Percentiles rank a stretch among this genome's conserved stretches.
phyloP scores from a whole-genome alignment of 129 eudicot genomes.

The Centrapalus pauciflorus region DNA sequence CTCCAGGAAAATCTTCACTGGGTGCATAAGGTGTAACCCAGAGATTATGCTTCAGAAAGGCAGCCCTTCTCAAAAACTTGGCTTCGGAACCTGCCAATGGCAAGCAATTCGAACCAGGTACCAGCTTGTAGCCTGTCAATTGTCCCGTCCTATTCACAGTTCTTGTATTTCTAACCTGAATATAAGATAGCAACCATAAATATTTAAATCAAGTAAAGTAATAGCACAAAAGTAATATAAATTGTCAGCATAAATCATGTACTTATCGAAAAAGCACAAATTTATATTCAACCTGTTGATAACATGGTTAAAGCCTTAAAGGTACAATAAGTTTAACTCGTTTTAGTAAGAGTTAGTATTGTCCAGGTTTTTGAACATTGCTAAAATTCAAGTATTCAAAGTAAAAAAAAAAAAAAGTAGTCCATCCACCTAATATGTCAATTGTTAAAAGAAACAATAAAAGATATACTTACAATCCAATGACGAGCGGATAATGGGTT shows the following conservation, averaged over 20 bases:
- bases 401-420: no score
- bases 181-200: neutral
- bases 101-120: slow-evolving; percentile 79
- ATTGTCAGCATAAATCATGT: neutral
- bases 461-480: neutral
- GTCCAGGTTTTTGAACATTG: no score
- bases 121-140: slow-evolving; percentile 85
- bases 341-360: no score
- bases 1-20: slow-evolving; percentile 59
- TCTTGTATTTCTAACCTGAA: slow-evolving; percentile 77
- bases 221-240: neutral
- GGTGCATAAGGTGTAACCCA: slow-evolving; percentile 61
- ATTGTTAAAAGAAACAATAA: neutral
- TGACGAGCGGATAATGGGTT: no score
- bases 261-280: no score
- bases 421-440: no score
- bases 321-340: no score
- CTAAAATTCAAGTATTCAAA: no score
- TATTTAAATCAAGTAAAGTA: neutral
- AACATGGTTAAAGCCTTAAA: no score
- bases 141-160: slow-evolving; percentile 90
- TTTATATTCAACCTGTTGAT: no score
- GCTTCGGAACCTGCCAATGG: slow-evolving; percentile 72
- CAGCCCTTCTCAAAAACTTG: slow-evolving; percentile 60
- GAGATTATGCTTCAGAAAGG: slow-evolving; percentile 60